Conservation (phyloP, 116 monocot species). For the Zostera marina region DNA sequence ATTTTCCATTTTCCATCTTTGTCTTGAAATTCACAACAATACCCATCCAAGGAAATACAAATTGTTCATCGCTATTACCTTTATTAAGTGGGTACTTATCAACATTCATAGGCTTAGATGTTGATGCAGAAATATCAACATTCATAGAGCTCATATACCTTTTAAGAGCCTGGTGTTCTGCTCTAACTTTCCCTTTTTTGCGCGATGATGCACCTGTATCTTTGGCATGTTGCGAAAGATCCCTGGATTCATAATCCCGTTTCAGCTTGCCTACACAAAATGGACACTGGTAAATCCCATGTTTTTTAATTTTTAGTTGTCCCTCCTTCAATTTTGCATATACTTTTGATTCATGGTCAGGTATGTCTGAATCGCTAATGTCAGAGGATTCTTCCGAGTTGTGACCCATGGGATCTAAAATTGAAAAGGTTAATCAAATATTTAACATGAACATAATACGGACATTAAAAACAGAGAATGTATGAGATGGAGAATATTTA, state of each 20-base stretch:
- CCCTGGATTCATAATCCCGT: slow-evolving; percentile 52
- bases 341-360: slow-evolving; percentile 23
- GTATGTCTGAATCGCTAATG: slow-evolving; percentile 62
- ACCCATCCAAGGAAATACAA: slow-evolving; percentile 79
- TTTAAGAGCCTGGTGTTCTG: slow-evolving; percentile 41
- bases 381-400: slow-evolving; percentile 46
- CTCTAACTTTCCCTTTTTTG: slow-evolving; percentile 26
- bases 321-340: slow-evolving; percentile 29
- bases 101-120: slow-evolving; percentile 5
- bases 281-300: slow-evolving; percentile 49
- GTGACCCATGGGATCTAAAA: slow-evolving; percentile 1
- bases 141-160: slow-evolving; percentile 23
- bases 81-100: slow-evolving; percentile 8
- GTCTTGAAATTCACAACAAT: slow-evolving; percentile 42
- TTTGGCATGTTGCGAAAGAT: slow-evolving; percentile 51
- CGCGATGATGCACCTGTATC: slow-evolving; percentile 25
- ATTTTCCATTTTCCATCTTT: slow-evolving; percentile 13
- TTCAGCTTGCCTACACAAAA: slow-evolving; percentile 69
- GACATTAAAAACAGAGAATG: too few relatives aligned
- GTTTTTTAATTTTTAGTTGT: slow-evolving; percentile 22
- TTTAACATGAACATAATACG: too few relatives aligned
- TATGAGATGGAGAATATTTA: too few relatives aligned
- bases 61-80: slow-evolving; percentile 22
- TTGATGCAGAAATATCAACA: slow-evolving; percentile 5
- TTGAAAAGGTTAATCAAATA: background rate